A percentile compares a stretch with the other conserved stretches of the same genome.
Conservation (phyloP, 2,329 filamentous ascomycete species). For the Hypoxylon rubiginosum region DNA sequence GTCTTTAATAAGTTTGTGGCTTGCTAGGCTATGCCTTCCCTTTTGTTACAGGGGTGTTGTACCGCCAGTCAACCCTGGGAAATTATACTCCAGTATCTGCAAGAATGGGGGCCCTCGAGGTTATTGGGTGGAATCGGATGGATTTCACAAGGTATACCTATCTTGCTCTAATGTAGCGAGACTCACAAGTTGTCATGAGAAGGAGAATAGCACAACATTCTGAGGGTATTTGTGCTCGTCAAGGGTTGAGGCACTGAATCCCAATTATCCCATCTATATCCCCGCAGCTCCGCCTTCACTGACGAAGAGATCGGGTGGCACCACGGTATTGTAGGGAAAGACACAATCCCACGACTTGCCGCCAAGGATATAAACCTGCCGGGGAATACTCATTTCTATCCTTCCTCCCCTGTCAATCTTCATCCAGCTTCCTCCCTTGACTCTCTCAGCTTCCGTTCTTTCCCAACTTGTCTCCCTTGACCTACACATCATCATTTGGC, state of each 20-base stretch:
- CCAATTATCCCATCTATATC: not conserved
- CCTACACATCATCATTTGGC: not conserved
- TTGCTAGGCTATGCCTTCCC: not conserved
- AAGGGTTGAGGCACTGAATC: not conserved
- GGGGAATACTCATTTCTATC: conserved; percentile 1
- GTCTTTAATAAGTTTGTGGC: not conserved
- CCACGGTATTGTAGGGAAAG: not conserved
- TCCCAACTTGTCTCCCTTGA: not conserved
- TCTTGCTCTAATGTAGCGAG: not conserved
- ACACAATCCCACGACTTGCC: not conserved
- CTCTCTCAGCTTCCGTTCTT: not conserved
- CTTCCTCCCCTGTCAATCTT: not conserved
- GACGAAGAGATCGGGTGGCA: not conserved
- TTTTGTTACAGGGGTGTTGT: not conserved
- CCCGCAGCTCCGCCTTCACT: not conserved
- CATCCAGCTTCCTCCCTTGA: not conserved
- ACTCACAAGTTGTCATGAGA: not conserved
- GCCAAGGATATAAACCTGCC: not conserved
- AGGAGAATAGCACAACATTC: not conserved
- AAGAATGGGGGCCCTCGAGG: not conserved
- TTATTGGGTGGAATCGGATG: not conserved
- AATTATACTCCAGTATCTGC: not conserved
- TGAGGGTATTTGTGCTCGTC: conserved; percentile 1
- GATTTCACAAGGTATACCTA: not conserved
- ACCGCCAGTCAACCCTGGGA: not conserved